Conservation (phyloP, 2,329 filamentous ascomycete genomes). For the Fusarium sp. region DNA sequence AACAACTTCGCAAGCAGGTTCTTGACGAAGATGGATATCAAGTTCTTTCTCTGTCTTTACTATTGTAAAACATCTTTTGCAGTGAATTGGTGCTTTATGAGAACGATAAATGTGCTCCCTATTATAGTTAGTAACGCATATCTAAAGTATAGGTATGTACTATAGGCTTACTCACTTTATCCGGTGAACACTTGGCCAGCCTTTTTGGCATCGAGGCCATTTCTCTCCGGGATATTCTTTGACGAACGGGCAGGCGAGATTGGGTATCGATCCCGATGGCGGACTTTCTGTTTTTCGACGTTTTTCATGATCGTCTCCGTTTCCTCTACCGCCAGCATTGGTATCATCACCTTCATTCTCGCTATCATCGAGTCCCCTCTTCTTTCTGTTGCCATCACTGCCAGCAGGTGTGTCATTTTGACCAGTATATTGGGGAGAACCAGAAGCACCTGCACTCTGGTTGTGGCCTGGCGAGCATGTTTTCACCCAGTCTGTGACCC, state of each 20-base stretch:
- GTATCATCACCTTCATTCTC: not conserved
- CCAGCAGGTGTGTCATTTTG: not conserved
- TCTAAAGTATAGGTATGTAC: not conserved
- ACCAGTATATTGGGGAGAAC: not conserved
- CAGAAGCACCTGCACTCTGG: not conserved
- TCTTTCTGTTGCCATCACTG: not conserved
- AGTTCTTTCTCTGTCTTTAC: conserved; percentile 9
- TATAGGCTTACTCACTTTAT: conserved; percentile 12
- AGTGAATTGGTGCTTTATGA: conserved; percentile 12
- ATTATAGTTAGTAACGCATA: not conserved
- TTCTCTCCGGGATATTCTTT: conserved; percentile 14
- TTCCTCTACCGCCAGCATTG: not conserved
- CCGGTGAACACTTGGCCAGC: conserved; percentile 16
- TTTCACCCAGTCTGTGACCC: conserved; percentile 13
- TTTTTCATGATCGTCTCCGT: conserved; percentile 28
- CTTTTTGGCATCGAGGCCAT: conserved; percentile 7
- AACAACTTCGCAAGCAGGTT: not conserved
- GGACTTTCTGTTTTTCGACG: conserved; percentile 15
- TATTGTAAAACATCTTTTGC: conserved; percentile 13
- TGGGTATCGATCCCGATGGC: not conserved
- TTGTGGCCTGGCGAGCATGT: not conserved
- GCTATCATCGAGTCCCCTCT: conserved; percentile 17
- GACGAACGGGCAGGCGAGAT: conserved; percentile 24
- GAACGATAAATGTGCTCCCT: conserved; percentile 30
- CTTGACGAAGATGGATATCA: conserved; percentile 9